Base-by-base conservation (phyloP, 2,329 filamentous ascomycete species). In the Chaetomiaceae sp. region DNA sequence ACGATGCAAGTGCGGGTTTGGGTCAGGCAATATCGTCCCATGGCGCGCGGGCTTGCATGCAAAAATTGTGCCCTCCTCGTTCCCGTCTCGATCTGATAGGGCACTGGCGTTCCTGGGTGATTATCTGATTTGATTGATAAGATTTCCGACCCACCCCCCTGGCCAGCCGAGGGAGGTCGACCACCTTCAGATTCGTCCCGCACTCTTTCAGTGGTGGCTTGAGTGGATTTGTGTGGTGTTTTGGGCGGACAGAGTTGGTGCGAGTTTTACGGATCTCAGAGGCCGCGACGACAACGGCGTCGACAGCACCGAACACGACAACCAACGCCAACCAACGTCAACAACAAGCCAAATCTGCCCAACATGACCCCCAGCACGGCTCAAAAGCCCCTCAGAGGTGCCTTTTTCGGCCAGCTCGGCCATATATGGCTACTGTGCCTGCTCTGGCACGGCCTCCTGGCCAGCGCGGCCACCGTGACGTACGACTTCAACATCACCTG, bases 401-500 rank as follows among this genome's bases (percentile, higher is more conserved):
- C 35, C 15, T 19, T n/a, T 18, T 11, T 29, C 20, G 26, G 29
- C 14, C 44, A 19, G n/a, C 33, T 37, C 42, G 22, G 41, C 17
- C 30, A 36, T 24, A 9, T 15, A 7, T 42, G 33, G 33, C 19
- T 42, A 38, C 6, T 9, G 18, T 47, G 44, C 26, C 44, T 47
- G 17, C 26, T 42, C 32, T 47, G 44, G 38, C 44, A 47, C 24
- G 26, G 24, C 19, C 38, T 47, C 51, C 35, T 42, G 42, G 45
- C 48, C 8, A 52, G 42, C 30, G 70, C 69, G 29, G 67, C 62
- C 39, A 76, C 69, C 0, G 68, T 80, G 27, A 74, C 66, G 4
- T 78, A 83, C 58, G 71, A 86, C 62, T 88, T 84, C 67, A 79
- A 82, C 56, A 72, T 88, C 52, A 77, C 74, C 48, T 89, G 86